Evolutionary conservation across 148 eudicot species (phyloP).

Genomic region (Dianthus caryophyllus): DNA sequence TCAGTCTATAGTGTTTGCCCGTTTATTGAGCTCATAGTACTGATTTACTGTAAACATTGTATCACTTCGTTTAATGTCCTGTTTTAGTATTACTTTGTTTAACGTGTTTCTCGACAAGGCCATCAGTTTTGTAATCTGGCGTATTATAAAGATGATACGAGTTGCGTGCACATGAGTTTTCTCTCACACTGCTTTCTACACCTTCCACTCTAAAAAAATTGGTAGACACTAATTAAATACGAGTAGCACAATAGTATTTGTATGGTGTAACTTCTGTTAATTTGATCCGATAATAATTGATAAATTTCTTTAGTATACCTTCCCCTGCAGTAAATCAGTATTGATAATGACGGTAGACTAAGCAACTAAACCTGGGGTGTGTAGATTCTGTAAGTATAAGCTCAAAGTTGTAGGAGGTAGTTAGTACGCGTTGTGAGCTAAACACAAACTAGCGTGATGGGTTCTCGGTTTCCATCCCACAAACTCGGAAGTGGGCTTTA

Average conservation of each 20-base stretch:
- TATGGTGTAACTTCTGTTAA: background rate
- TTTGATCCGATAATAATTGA: slow-evolving; percentile 1
- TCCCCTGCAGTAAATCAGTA: background rate
- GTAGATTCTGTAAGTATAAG: slow-evolving; percentile 20
- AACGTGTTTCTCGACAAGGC: background rate
- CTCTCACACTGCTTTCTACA: background rate
- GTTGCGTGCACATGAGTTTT: background rate
- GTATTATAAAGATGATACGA: background rate
- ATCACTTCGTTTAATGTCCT: too few relatives aligned
- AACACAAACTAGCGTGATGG: slow-evolving; percentile 40
- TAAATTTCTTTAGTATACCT: background rate
- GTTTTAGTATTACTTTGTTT: background rate
- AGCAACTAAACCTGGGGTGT: slow-evolving; percentile 19
- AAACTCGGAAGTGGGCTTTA: slow-evolving; percentile 86
- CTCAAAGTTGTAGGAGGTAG: slow-evolving; percentile 9
- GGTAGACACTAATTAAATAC: background rate
- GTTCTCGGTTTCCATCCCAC: slow-evolving; percentile 90
- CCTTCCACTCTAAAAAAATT: background rate
- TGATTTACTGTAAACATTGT: slow-evolving; percentile 4
- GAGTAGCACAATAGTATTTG: too few relatives aligned
- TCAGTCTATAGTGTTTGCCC: background rate
- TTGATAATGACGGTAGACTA: slow-evolving; percentile 7
- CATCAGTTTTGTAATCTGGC: background rate
- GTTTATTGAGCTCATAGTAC: background rate
- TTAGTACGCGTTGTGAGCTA: slow-evolving; percentile 21